Evolutionary conservation across 352 stramenopile genomes (phyloP), one percentile per base, ranked within the genome.

Genomic region (Phytophthora meadii): DNA sequence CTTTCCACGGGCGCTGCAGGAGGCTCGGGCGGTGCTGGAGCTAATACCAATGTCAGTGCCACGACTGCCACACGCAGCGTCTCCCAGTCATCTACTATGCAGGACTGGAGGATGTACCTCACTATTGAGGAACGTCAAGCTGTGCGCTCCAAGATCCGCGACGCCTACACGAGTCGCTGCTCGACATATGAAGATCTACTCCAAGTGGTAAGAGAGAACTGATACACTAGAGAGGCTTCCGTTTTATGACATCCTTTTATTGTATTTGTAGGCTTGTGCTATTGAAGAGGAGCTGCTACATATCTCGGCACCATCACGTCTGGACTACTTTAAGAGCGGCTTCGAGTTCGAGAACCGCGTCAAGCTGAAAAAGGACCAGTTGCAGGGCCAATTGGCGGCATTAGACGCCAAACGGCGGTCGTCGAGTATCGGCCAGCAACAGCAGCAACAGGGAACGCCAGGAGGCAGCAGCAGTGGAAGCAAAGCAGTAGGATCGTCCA

Each of bases 321-420:
- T 96, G 7, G 89, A 96, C 59, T 96, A 96, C 77, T 96, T 96
- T 53, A 96, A 96, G 76, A 94, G 87, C 71, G 89, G 89, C 63
- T 95, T 94, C 63, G 87, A 95, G 76, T 96, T 96, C 63, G 87
- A 96, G 68, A 94, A 94, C 65, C 89, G 87, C 56, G 89, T 96
- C 36, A 94, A 94, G 65, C 74, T 95, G 49, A 96, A 96, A 77
- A 93, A 93, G 52, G 86, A 96, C 54, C 89, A 96, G 36, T 65
- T 96, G 40, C 86, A 96, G 71, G 88, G 88, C 10, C 87, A 95
- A 59, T 56, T 95, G 53, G 85, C 84, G 15, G 78, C 88, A 28
- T 77, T 94, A 54, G 88, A 95, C 48, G 77, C 74, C 61, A 94
- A 94, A 74, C 86, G 86, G 54, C 82, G 83, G 55, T 69, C 77